These are phyloP conservation scores for Cardamine resedifolia DNA, from an alignment of 345 rosid genomes.

Conservation along the genomic window DNA sequence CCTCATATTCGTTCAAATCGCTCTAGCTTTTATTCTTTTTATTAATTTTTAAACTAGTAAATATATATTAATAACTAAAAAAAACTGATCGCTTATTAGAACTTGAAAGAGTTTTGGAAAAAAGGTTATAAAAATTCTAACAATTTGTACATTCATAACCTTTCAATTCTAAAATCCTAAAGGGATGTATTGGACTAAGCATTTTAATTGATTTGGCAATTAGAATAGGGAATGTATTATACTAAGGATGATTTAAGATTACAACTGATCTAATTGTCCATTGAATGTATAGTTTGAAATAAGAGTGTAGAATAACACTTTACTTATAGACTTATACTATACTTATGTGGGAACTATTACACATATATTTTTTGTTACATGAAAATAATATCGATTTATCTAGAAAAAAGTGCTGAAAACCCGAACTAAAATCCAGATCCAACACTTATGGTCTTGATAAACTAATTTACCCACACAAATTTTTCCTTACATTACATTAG, in stretches of 20 bases:
- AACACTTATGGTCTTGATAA: constrained; percentile 17
- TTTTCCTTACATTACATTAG: neutral
- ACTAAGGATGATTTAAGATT: neutral
- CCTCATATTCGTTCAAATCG: constrained; percentile 10
- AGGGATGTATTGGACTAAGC: neutral
- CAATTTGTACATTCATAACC: neutral
- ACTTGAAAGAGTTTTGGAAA: too few species aligned
- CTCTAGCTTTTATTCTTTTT: neutral
- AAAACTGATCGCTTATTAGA: neutral
- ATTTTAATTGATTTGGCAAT: too few species aligned
- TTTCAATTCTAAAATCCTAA: neutral
- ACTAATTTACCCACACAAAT: neutral
- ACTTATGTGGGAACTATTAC: neutral
- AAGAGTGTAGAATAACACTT: neutral
- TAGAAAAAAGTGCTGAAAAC: neutral
- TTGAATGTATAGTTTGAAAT: neutral
- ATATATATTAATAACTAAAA: neutral
- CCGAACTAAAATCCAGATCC: constrained; percentile 22
- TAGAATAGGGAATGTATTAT: neutral
- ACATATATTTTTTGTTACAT: neutral
- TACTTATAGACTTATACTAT: neutral
- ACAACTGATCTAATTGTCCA: neutral
- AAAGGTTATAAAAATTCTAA: neutral
- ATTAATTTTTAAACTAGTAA: neutral
- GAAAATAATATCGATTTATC: neutral